Evolutionary conservation across 2,329 filamentous ascomycete species (phyloP).

Genomic region (Microdochium trichocladiopsis): DNA sequence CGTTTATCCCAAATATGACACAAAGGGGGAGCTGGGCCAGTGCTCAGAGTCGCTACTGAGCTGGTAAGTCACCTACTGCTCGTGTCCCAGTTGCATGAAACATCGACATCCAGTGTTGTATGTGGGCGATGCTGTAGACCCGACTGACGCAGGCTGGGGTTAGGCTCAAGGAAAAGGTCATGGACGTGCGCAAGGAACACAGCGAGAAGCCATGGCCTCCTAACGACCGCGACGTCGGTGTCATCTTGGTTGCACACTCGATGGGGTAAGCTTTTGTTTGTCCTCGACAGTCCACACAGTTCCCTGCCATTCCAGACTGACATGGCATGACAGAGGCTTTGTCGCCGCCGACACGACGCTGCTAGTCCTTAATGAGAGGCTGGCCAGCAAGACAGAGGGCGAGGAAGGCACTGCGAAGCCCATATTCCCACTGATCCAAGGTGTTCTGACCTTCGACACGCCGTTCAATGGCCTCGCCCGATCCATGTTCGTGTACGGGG

Average conservation of each 20-base stretch:
- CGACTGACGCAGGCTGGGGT: not conserved
- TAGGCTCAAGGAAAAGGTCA: conserved; percentile 75
- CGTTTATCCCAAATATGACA: conserved; percentile 68
- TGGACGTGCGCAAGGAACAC: conserved; percentile 65
- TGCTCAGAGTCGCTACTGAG: conserved; percentile 36
- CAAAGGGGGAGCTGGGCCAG: conserved; percentile 56
- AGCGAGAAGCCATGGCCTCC: conserved; percentile 69
- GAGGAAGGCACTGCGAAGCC: conserved; percentile 21
- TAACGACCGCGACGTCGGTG: conserved; percentile 71
- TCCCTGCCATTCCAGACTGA: too few relatives aligned
- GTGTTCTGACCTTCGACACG: conserved; percentile 77
- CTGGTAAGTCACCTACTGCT: too few relatives aligned
- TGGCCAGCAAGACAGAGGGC: conserved; percentile 24
- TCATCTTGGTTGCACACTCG: conserved; percentile 75
- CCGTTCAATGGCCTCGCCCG: conserved; percentile 65
- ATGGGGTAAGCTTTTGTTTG: conserved; percentile 62
- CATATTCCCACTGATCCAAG: conserved; percentile 76
- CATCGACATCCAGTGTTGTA: too few relatives aligned
- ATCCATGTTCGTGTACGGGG: conserved; percentile 54
- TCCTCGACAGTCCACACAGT: too few relatives aligned
- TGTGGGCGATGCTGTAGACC: not conserved
- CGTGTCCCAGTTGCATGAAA: too few relatives aligned
- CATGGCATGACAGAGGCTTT: conserved; percentile 52
- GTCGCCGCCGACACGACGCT: conserved; percentile 79
- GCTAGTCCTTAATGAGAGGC: conserved; percentile 59